phyloP scores from a whole-genome alignment of 1,139 yeast genomes.

The Tardiomyces digboiensis region DNA sequence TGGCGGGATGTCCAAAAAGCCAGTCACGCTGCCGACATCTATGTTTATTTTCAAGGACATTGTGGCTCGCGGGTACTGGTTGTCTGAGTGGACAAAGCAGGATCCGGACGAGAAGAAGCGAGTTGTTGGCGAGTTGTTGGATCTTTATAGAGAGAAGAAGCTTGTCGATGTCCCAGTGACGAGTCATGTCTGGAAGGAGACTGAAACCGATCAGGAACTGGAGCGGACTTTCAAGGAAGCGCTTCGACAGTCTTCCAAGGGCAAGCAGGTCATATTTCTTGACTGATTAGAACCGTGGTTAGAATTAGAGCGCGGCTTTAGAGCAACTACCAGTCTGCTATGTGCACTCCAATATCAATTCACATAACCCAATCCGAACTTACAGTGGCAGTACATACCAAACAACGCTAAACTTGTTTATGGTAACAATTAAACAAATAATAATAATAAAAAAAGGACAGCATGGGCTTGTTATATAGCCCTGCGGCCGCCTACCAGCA shows the following conservation, averaged over 20 bases:
- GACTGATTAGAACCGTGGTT: no score
- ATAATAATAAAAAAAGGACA: no score
- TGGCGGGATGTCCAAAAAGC: conserved; percentile 98
- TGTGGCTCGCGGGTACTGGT: conserved; percentile 89
- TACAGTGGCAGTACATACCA: no score
- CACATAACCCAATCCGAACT: no score
- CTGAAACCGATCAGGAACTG: conserved; percentile 34
- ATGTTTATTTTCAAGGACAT: conserved; percentile 83
- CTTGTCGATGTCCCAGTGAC: conserved; percentile 51
- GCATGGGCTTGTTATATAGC: no score
- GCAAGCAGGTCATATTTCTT: conserved; percentile 31
- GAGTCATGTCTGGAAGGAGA: conserved; percentile 35
- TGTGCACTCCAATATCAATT: no score
- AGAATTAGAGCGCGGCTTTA: no score
- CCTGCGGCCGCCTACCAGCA: no score
- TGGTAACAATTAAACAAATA: no score
- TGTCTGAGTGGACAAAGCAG: conserved; percentile 63
- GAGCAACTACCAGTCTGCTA: no score
- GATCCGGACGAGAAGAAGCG: conserved; percentile 53
- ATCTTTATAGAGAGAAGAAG: conserved; percentile 51
- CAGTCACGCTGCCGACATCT: conserved; percentile 82
- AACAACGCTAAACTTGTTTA: no score
- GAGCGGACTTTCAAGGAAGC: conserved; percentile 41
- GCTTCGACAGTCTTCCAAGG: conserved; percentile 35
- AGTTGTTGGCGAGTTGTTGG: conserved; percentile 52